These are phyloP conservation scores for Vicia faba DNA, from an alignment of 306 rosid species.

Conservation along the genomic window DNA sequence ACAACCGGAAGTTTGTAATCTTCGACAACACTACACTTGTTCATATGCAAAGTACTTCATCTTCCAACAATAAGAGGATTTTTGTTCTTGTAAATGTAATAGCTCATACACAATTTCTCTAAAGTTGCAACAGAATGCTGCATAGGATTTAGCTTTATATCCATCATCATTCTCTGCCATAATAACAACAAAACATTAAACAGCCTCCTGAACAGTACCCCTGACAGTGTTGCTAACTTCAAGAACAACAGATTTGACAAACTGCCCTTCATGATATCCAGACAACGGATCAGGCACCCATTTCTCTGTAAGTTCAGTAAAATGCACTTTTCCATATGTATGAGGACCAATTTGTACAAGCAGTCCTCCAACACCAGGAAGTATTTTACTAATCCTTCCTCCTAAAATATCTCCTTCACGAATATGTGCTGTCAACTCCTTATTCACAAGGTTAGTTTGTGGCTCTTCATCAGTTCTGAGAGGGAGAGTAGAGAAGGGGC, in stretches of 20 bases:
- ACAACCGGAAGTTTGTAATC: no score
- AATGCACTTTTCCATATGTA: conserved; percentile 78
- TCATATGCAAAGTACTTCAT: no score
- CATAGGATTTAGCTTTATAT: no score
- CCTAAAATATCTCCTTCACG: conserved; percentile 69
- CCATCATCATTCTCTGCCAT: no score
- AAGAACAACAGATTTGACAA: conserved; percentile 78
- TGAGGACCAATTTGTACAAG: conserved; percentile 77
- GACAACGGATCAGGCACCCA: conserved; percentile 76
- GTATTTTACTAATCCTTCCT: conserved; percentile 73
- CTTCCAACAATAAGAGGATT: no score
- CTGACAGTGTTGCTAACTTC: conserved; percentile 54
- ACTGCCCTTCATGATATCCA: conserved; percentile 81
- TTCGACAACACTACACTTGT: no score
- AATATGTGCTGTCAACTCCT: conserved; percentile 50
- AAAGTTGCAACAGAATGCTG: no score
- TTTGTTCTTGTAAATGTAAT: no score
- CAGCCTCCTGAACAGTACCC: conserved; percentile 73
- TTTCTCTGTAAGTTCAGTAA: conserved; percentile 66
- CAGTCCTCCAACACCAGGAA: conserved; percentile 86
- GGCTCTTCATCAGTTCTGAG: conserved; percentile 38
- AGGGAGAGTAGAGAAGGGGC: conserved; percentile 41
- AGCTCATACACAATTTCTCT: no score
- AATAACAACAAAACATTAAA: no score
- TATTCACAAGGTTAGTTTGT: conserved; percentile 30